Evolutionary conservation across 176 grass and related monocot species (phyloP).

Genomic region (Alloteropsis semialata): DNA sequence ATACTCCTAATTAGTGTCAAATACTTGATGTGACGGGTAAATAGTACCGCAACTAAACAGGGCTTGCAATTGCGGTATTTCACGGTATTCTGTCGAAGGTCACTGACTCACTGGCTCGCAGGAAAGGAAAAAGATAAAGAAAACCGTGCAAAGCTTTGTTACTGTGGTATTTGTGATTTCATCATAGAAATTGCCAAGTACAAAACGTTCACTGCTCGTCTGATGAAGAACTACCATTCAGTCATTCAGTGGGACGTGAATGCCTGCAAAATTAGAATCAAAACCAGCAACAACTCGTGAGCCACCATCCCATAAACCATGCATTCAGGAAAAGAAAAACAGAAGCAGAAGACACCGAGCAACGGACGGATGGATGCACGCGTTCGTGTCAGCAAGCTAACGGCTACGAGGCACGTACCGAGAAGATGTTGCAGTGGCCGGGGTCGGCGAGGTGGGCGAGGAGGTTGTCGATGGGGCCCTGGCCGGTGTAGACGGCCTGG

Average conservation of each 20-base stretch:
- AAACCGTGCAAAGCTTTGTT: not conserved
- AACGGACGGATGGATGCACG: not conserved
- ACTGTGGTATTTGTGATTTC: not conserved
- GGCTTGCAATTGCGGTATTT: not conserved
- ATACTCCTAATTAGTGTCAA: too few relatives aligned
- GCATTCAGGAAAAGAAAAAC: not conserved
- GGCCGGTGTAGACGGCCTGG: slow-evolving; percentile 81
- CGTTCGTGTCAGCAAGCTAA: too few relatives aligned
- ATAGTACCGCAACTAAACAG: too few relatives aligned
- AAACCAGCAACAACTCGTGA: not conserved
- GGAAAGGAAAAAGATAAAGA: not conserved
- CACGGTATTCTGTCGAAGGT: not conserved
- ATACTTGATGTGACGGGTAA: too few relatives aligned
- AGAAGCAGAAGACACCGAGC: not conserved
- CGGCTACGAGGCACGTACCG: slow-evolving; percentile 7
- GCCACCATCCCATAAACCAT: not conserved
- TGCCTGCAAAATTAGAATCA: slow-evolving; percentile 31
- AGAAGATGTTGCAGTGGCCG: slow-evolving; percentile 81
- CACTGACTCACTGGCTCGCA: not conserved
- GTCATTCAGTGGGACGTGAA: slow-evolving; percentile 43
- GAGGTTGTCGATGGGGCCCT: slow-evolving; percentile 79
- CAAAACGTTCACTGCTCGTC: not conserved
- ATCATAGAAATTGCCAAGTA: not conserved
- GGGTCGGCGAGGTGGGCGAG: slow-evolving; percentile 81
- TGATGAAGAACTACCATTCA: not conserved